phyloP scores from a whole-genome alignment of 768 basidiomycete species.

The Tephrocybe sp. region DNA sequence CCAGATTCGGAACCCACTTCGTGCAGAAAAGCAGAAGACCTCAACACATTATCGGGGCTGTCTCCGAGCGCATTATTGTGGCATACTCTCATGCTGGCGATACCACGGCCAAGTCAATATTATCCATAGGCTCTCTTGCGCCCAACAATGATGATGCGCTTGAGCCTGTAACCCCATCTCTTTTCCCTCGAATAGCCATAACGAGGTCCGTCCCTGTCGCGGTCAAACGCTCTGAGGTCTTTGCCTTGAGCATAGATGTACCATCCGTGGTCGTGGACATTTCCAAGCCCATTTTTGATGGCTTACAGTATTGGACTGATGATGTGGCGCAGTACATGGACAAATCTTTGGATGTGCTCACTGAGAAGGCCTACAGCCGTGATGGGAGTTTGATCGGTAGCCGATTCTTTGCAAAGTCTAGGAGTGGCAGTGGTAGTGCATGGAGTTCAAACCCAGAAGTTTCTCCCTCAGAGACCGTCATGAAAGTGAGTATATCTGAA shows the following conservation, averaged over 20 bases:
- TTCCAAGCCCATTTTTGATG: conserved; percentile 68
- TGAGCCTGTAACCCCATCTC: conserved; percentile 16
- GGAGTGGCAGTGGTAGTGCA: conserved; percentile 42
- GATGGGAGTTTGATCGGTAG: conserved; percentile 78
- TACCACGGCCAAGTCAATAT: conserved; percentile 40
- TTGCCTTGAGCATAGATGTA: conserved; percentile 40
- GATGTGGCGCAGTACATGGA: conserved; percentile 78
- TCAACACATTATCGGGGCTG: conserved; percentile 33
- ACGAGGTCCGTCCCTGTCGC: conserved; percentile 24
- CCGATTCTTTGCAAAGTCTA: conserved; percentile 68
- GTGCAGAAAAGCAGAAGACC: background rate
- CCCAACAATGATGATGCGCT: conserved; percentile 18
- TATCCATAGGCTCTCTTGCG: conserved; percentile 50
- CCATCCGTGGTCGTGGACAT: conserved; percentile 66
- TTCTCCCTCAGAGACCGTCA: conserved; percentile 39
- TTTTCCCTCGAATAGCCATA: conserved; percentile 36
- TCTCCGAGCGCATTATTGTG: conserved; percentile 46
- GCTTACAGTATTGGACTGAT: conserved; percentile 86
- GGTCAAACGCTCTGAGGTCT: conserved; percentile 15
- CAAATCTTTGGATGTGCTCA: conserved; percentile 29
- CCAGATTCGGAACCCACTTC: conserved; percentile 28
- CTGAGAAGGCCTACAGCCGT: conserved; percentile 38
- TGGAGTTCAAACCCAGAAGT: conserved; percentile 24
- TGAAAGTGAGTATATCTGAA: conserved; percentile 52
- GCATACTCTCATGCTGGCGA: conserved; percentile 46